These are phyloP conservation scores for Quercus phellos DNA, from an alignment of 331 rosid genomes.

Conservation along the genomic window DNA sequence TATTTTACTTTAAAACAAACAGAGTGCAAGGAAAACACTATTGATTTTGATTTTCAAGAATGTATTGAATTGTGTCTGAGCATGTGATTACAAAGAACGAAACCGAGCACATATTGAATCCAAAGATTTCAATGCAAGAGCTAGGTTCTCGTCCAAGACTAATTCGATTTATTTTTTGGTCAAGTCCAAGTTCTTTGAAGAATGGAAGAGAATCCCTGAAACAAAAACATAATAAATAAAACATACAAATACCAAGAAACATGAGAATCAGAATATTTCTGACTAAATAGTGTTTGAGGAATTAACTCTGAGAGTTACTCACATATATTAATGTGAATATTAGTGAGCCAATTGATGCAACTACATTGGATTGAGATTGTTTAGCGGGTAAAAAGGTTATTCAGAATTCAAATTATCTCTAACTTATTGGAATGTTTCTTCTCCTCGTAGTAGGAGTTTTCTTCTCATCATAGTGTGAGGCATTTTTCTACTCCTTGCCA, in stretches of 20 bases:
- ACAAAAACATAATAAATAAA: neutral
- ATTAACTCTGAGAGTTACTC: constrained; percentile 27
- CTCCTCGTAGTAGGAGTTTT: no score
- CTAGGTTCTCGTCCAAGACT: constrained; percentile 36
- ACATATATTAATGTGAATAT: constrained; percentile 20
- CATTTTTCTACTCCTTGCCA: no score
- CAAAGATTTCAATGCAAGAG: constrained; percentile 17
- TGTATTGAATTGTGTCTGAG: no score
- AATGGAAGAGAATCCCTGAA: constrained; percentile 44
- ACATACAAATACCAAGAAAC: neutral
- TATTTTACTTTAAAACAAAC: no score
- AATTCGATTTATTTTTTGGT: constrained; percentile 27
- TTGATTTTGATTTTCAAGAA: constrained; percentile 26
- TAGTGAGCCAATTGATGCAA: neutral
- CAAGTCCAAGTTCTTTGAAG: constrained; percentile 43
- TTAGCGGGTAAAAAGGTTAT: neutral
- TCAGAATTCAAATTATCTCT: no score
- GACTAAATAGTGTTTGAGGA: constrained; percentile 36
- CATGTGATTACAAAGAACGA: constrained; percentile 27
- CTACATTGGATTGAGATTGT: constrained; percentile 26
- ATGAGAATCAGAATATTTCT: no score
- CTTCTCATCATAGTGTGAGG: no score
- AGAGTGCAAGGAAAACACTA: constrained; percentile 8
- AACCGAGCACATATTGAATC: constrained; percentile 43
- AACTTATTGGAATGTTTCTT: no score